Evolutionary conservation across 2,329 filamentous ascomycete genomes (phyloP), one percentile per base, ranked within the genome.

Genomic region (Zelopaecilomyces penicillatus): DNA sequence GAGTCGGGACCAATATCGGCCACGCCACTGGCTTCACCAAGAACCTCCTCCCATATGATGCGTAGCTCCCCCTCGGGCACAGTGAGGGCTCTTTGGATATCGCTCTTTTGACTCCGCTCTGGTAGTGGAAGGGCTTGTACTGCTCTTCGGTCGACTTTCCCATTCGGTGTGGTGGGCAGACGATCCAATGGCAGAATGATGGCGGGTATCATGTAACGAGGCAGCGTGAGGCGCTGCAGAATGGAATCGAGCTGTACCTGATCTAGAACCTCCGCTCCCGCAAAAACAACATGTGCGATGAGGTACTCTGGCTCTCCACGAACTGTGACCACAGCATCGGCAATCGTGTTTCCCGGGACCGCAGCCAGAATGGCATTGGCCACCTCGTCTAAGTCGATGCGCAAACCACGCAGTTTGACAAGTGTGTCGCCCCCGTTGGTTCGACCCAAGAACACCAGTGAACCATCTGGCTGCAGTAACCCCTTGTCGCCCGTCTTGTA

Each of bases 371-470:
- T 50, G 2, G 48, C 49, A 2, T 39, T 41, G 28, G 54, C 55
- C 4, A 64, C 44, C 6, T 77, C 75, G 3, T 57, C 52, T 1
- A 77, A 53, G 10, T 78, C 71, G 19, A 75, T 65, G 1, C 69
- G 61, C 2, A 68, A 41, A 1, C 70, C 70, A 2, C 62, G 57
- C 1, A 75, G 53, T 51, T 75, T 75, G 49, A 74, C 54, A 34
- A 70, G 63, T 1, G 62, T 67, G 42, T 73, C 68, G 3, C 65
- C 66, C 1, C 46, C 54, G 9, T 38, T 27, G 3, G 67, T 62
- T 0, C 69, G 64, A 0, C 67, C 66, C 5, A 60, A 42, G 31
- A 66, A 54, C 1, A 58, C 41, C 0, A 73, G 50, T 0, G 53
- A 48, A 3, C 68, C 68, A 28, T 67, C 59, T 0, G 45, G n/a